Percentiles rank a stretch among this genome's conserved stretches.
Conservation (phyloP, 345 rosid species). For the Citrus sinensis region DNA sequence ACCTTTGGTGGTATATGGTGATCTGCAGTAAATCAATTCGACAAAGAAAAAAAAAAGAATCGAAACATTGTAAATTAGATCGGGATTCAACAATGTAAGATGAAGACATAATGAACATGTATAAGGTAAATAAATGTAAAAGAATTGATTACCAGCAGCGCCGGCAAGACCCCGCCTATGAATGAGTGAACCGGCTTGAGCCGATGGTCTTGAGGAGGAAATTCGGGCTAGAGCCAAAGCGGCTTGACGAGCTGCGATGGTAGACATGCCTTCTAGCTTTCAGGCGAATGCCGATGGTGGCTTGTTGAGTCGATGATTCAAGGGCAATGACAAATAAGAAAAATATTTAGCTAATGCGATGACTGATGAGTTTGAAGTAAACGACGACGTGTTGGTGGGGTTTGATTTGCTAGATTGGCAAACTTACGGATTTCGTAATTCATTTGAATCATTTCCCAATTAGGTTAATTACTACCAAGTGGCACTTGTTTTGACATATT, state of each 20-base stretch:
- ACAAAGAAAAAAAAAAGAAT: neutral
- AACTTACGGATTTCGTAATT: too few relatives aligned
- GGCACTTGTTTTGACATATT: too few relatives aligned
- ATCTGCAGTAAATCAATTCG: conserved; percentile 39
- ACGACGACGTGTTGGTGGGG: neutral
- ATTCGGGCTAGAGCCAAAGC: conserved; percentile 28
- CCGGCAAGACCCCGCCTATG: conserved; percentile 84
- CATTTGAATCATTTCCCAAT: too few relatives aligned
- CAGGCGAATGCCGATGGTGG: neutral
- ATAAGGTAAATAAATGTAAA: neutral
- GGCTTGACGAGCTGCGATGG: conserved; percentile 47
- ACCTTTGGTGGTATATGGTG: conserved; percentile 82
- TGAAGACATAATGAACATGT: neutral
- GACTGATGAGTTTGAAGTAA: neutral
- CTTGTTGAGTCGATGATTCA: neutral
- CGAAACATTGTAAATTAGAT: conserved; percentile 4
- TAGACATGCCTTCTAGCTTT: conserved; percentile 37
- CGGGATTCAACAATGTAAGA: neutral
- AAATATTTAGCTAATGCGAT: neutral
- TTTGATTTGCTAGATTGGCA: neutral
- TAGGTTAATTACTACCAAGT: too few relatives aligned
- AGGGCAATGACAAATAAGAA: neutral
- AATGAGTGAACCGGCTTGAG: conserved; percentile 36
- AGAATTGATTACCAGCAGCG: conserved; percentile 58
- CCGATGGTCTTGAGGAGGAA: conserved; percentile 20